These are phyloP conservation scores for Nakazawaea pomicola DNA, from an alignment of 805 yeast genomes.

Conservation along the genomic window DNA sequence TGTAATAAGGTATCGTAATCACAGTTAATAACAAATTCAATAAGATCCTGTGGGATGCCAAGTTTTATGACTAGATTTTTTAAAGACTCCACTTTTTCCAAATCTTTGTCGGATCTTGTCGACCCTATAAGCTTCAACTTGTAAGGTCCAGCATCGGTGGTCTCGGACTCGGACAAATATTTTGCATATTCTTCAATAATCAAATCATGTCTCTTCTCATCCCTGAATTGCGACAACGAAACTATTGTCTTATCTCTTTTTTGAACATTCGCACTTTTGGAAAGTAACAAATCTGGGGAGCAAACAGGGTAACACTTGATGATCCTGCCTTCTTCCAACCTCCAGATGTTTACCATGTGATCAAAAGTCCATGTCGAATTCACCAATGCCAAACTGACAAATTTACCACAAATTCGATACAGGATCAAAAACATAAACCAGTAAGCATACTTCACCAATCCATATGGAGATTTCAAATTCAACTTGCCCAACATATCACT, in stretches of 20 bases:
- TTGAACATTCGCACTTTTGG: slow-evolving; percentile 8
- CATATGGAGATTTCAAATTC: slow-evolving; percentile 23
- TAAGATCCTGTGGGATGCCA: slow-evolving; percentile 33
- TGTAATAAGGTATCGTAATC: slow-evolving; percentile 57
- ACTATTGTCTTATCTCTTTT: slow-evolving; percentile 38
- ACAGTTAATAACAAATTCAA: slow-evolving; percentile 66
- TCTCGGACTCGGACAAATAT: slow-evolving; percentile 31
- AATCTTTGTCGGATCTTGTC: slow-evolving; percentile 67
- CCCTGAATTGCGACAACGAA: slow-evolving; percentile 88
- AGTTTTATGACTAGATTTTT: slow-evolving; percentile 37
- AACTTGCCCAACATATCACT: slow-evolving; percentile 76
- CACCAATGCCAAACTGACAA: slow-evolving; percentile 59
- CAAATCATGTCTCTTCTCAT: slow-evolving; percentile 85
- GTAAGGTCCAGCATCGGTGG: slow-evolving; percentile 36
- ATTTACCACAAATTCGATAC: slow-evolving; percentile 64
- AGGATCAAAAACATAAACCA: slow-evolving; percentile 65
- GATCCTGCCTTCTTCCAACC: slow-evolving; percentile 30
- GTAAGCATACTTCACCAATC: slow-evolving; percentile 47
- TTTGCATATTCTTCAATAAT: slow-evolving; percentile 59
- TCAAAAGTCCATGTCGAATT: slow-evolving; percentile 91
- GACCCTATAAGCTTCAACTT: slow-evolving; percentile 78
- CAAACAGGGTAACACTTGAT: slow-evolving; percentile 84
- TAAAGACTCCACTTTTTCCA: slow-evolving; percentile 48
- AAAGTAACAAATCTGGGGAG: slow-evolving; percentile 52
- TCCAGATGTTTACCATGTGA: slow-evolving; percentile 70